Evolutionary conservation across 2,329 filamentous ascomycete genomes (phyloP).

Genomic region (Dactylellina leptospora): DNA sequence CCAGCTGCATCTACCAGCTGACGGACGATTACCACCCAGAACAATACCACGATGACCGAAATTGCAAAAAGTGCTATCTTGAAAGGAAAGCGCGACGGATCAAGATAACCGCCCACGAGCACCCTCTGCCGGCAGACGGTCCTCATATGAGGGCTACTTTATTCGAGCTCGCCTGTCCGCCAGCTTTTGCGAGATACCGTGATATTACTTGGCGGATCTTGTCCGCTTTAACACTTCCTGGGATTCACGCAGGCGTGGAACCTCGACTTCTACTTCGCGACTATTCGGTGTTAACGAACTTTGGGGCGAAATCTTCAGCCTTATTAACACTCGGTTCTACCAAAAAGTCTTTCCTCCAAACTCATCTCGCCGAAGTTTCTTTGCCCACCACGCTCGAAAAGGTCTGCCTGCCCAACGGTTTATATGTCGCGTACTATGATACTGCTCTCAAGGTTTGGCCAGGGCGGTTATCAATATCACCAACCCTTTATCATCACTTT

Average conservation of each 20-base stretch:
- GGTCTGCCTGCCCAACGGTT: constrained; percentile 64
- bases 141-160: constrained; percentile 59
- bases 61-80: constrained; percentile 60
- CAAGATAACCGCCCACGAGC: constrained; percentile 61
- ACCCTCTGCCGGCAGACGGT: constrained; percentile 60
- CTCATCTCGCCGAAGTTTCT: constrained; percentile 63
- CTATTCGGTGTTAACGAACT: constrained; percentile 59
- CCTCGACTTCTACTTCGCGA: constrained; percentile 58
- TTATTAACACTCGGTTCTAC: constrained; percentile 62
- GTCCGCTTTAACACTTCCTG: constrained; percentile 23
- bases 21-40: constrained; percentile 48
- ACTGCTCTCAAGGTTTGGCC: constrained; percentile 60
- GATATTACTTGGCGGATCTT: constrained; percentile 62
- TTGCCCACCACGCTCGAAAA: constrained; percentile 62
- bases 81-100: constrained; percentile 58
- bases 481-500: constrained; percentile 64
- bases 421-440: constrained; percentile 66
- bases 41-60: constrained; percentile 58
- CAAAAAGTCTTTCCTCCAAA: constrained; percentile 63
- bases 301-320: constrained; percentile 40
- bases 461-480: constrained; percentile 55
- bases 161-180: constrained; percentile 62
- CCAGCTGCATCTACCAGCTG: constrained; percentile 59
- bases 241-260: constrained; percentile 16
- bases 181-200: constrained; percentile 60